These are phyloP conservation scores for Azolla pinnata DNA, from an alignment of 75 land plant species.

Conservation along the genomic window DNA sequence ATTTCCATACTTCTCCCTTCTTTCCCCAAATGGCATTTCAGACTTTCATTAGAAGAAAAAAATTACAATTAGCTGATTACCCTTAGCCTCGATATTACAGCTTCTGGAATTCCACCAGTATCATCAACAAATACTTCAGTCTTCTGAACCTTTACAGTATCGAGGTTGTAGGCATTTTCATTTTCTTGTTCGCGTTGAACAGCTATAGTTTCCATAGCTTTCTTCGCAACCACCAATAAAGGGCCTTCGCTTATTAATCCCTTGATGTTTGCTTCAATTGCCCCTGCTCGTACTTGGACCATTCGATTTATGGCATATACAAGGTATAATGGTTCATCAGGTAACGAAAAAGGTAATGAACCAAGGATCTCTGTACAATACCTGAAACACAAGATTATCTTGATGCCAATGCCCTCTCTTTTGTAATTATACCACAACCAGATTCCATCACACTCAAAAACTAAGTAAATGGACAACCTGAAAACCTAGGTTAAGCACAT, in stretches of 20 bases:
- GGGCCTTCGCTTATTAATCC: conserved; percentile 34
- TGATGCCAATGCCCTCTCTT: not conserved
- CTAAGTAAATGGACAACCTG: not conserved
- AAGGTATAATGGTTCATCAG: conserved; percentile 94
- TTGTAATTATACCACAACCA: not conserved
- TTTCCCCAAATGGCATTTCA: not conserved
- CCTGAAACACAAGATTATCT: conserved; percentile 56
- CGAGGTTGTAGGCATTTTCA: conserved; percentile 19
- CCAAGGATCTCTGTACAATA: conserved; percentile 89
- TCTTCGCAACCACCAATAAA: conserved; percentile 28
- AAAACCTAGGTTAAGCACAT: too few relatives aligned
- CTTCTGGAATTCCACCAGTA: conserved; percentile 33
- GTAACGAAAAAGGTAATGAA: conserved; percentile 69
- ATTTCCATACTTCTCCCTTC: too few relatives aligned
- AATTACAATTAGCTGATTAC: conserved; percentile 21
- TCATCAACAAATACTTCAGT: conserved; percentile 7
- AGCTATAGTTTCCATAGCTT: conserved; percentile 28
- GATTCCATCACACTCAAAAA: too few relatives aligned
- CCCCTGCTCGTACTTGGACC: conserved; percentile 88
- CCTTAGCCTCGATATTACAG: conserved; percentile 53
- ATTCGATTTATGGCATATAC: conserved; percentile 83
- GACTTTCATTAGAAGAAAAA: not conserved
- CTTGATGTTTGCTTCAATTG: conserved; percentile 77
- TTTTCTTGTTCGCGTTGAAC: conserved; percentile 22
- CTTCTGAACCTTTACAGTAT: not conserved